Evolutionary conservation across 1,139 yeast genomes (phyloP), one percentile per base, ranked within the genome.

Genomic region (Keqinozyma sinolaborantium): DNA sequence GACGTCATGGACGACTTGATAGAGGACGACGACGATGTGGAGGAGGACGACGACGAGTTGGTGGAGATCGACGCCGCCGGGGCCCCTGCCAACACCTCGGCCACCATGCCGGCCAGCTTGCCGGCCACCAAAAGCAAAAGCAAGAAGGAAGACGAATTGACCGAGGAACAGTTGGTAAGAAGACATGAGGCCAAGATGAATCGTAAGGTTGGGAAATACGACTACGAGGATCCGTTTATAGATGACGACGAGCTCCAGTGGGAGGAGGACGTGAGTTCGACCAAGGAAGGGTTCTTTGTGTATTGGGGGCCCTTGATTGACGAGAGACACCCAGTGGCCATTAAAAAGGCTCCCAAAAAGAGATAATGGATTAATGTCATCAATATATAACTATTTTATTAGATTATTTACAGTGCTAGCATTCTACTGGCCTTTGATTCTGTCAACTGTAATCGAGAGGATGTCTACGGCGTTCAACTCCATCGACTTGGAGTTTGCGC

Each of bases 271-370:
- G 80, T 95, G 7, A 92, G 94, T 2, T 79, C 94, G 1, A 88
- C 96, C 0, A 84, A 85, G 44, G 97, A 92, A 50, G 98, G 98
- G 2, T 94, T 92, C 56, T 94, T 92, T 49, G 97, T 94, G 1
- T 94, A 82, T 55, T 86, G 90, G 68, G 99, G 99, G 0, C 95
- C 96, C 4, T 65, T 94, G 39, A 80, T 84, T 20, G 92, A 83
- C 36, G 94, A 83, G 42, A 42, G 70, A 35, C 48, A 35, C 18
- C 21, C 21, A 18, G 21, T 18, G 10, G 21, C 21, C 10, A 18
- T 18, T 10, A 18, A 18, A 10, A 40, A 44, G 12, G 35, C 47
- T 1, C 25, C 31, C 11, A 48, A 50, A 24, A 42, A 40, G 25
- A 31, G 31, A 29, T 18, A 10, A 18, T n/a, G n/a, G n/a, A n/a